Conservation (phyloP, 305 asterid genomes). For the Fraxinus baroniana region DNA sequence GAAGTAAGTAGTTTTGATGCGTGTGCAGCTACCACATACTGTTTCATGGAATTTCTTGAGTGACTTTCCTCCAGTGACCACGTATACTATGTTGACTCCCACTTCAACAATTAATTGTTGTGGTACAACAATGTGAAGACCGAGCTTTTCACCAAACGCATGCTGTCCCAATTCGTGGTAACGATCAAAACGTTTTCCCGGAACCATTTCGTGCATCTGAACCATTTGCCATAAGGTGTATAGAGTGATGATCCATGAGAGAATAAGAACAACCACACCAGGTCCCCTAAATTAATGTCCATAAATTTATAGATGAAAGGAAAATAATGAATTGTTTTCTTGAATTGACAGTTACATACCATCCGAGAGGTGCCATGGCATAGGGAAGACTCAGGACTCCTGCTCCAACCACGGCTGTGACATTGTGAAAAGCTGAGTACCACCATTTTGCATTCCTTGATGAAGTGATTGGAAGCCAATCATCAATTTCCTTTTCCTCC, state of each 20-base stretch:
- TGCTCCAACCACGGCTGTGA: background rate
- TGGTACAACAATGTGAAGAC: background rate
- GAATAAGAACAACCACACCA: background rate
- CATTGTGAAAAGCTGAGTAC: background rate
- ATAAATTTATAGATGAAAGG: no score
- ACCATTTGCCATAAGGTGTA: background rate
- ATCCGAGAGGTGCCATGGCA: background rate
- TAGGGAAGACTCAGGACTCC: background rate
- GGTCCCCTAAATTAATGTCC: background rate
- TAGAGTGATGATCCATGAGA: background rate
- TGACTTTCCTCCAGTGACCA: conserved; percentile 57
- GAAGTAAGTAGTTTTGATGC: conserved; percentile 31
- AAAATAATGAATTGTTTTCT: background rate
- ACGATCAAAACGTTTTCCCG: background rate
- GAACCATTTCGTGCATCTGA: background rate
- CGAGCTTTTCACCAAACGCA: background rate
- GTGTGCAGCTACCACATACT: conserved; percentile 25
- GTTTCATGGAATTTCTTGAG: conserved; percentile 41
- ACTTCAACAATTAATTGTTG: conserved; percentile 44
- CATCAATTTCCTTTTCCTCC: background rate
- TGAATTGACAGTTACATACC: background rate
- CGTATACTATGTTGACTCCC: conserved; percentile 32
- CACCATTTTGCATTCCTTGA: background rate
- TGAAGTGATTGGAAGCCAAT: background rate
- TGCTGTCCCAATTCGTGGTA: background rate